Evolutionary conservation across 1,139 yeast species (phyloP), one percentile per base, ranked within the genome.

Genomic region (Yamadazyma trypodendri): DNA sequence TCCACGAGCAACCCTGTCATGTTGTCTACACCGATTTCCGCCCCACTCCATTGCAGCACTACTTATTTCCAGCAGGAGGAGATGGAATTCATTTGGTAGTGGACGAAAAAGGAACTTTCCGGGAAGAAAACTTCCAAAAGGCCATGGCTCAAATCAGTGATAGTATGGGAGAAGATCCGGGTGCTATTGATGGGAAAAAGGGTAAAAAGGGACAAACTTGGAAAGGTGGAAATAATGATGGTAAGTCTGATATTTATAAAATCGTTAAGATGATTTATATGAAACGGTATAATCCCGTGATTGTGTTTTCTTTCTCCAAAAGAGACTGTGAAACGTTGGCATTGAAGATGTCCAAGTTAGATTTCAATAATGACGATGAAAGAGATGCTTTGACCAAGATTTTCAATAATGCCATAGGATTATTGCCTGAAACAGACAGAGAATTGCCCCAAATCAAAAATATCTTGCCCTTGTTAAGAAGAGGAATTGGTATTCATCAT

Each of bases 401-500:
- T 43, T 92, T 87, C 68, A 79, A 78, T 45, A 92, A 90, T 56
- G 98, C 98, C 14, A 80, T 94, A 50, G 81, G 81, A 42, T 73
- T 88, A 52, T 72, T 94, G 38, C 92, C 97, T 2, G 96, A 90
- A 49, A 79, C 82, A 13, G 98, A 94, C 60, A 81, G 87, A 55
- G 95, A 88, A 49, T 70, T 94, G 35, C 97, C 97, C 1, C 98
- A 92, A 61, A 92, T 92, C 52, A 86, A 87, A 52, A 92, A 88
- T 52, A 85, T 92, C 42, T 65, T 89, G 41, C 97, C 97, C 0
- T 67, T 94, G 38, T 69, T 92, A 49, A 81, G 84, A 60, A 79
- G 97, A 62, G 99, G 99, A 54, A 92, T 94, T 48, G 99, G 98
- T 60, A 90, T 94, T 52, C 99, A 94, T 65, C 99, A 94, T 63